phyloP scores from a whole-genome alignment of 345 rosid species.

The Gossypium arboreum region DNA sequence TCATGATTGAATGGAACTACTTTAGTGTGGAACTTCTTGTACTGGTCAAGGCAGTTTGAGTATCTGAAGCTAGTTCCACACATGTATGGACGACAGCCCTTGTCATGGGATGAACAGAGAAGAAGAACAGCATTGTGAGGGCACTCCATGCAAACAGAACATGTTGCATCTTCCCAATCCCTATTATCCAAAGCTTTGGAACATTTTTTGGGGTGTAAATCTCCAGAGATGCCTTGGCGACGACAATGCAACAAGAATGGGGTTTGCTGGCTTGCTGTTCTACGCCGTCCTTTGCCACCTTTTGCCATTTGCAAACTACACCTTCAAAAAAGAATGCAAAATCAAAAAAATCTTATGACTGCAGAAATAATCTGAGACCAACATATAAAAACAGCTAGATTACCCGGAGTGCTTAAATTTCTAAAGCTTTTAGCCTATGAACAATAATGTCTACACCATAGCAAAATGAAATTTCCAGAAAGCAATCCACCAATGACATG shows the following conservation, averaged over 20 bases:
- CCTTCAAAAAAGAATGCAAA: constrained; percentile 12
- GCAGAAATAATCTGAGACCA: background rate
- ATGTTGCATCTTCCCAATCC: constrained; percentile 83
- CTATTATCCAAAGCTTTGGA: constrained; percentile 51
- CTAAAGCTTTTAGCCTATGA: constrained; percentile 1
- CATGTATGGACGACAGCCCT: constrained; percentile 98
- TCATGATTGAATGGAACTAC: constrained; percentile 33
- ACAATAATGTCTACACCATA: background rate
- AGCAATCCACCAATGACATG: background rate
- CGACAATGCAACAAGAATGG: constrained; percentile 49
- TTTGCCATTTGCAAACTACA: constrained; percentile 50
- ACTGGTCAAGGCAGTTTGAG: constrained; percentile 93
- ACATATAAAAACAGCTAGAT: background rate
- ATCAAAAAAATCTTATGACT: background rate
- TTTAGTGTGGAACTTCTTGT: constrained; percentile 78
- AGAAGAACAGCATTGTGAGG: constrained; percentile 98
- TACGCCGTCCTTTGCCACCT: constrained; percentile 54
- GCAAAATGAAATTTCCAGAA: background rate
- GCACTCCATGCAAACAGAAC: constrained; percentile 96
- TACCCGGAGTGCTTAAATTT: background rate
- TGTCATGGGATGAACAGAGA: constrained; percentile 94
- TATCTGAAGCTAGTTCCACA: constrained; percentile 95
- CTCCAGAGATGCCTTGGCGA: constrained; percentile 30
- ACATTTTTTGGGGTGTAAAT: constrained; percentile 38
- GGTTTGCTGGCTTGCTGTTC: constrained; percentile 45